These are phyloP conservation scores for Phytophthora vignae DNA, from an alignment of 352 stramenopile species.

Conservation along the genomic window DNA sequence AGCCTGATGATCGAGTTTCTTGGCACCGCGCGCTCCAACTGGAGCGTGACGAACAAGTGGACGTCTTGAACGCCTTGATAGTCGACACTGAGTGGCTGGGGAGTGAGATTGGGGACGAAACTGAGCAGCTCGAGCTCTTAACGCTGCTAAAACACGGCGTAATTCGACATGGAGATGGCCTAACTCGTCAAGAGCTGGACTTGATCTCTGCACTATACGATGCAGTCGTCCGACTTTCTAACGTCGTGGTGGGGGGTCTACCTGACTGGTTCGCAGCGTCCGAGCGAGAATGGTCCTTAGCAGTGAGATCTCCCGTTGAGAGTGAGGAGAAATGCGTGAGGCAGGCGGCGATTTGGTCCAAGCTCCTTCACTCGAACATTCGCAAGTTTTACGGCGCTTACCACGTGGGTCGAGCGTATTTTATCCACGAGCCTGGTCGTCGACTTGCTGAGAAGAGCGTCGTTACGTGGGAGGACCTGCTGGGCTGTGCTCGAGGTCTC, in stretches of 20 bases:
- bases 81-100: not conserved
- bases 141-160: conserved; percentile 22
- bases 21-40: not conserved
- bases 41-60: not conserved
- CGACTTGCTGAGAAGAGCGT: not conserved
- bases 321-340: conserved; percentile 5
- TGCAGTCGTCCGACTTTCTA: not conserved
- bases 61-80: not conserved
- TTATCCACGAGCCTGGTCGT: conserved; percentile 4
- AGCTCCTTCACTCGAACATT: conserved; percentile 27
- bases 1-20: not conserved
- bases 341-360: not conserved
- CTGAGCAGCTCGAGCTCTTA: conserved; percentile 23
- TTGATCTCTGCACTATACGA: conserved; percentile 16
- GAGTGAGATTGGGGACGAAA: not conserved
- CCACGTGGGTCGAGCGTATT: conserved; percentile 6
- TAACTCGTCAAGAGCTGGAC: conserved; percentile 11
- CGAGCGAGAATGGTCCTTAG: not conserved
- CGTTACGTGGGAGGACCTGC: not conserved
- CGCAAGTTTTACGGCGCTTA: conserved; percentile 27
- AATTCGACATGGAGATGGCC: not conserved
- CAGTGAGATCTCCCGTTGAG: not conserved
- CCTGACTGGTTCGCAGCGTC: conserved; percentile 27
- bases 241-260: conserved; percentile 7
- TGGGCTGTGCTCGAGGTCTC: not conserved